Base-by-base conservation (phyloP, 441 rosid genomes). In the Euphorbia celastroides region DNA sequence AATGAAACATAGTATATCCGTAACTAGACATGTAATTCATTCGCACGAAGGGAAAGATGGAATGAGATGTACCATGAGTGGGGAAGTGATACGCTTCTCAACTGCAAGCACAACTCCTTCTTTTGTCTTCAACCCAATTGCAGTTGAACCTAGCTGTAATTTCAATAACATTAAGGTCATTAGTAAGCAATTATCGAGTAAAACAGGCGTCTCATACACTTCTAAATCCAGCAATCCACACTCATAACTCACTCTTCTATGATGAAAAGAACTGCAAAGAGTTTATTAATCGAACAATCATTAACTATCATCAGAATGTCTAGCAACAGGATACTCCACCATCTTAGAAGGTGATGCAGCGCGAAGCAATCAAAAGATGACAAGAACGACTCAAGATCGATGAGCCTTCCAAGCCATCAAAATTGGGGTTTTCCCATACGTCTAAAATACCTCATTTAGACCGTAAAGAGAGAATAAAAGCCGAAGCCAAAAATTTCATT, bases 101-200 rank as follows among this genome's bases (percentile, higher is more conserved):
- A 94, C 99, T 42, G 98, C 98, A 54, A 94, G 98, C 52, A 94
- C 99, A 64, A 94, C 99, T 28, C 99, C 99, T 28, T 89, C 94
- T 71, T 92, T 94, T 0, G 97, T 94, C 84, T 94, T 92, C 64
- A 94, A 68, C 51, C 98, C 98, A 61, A 94, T 94, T 13, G 99
- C 99, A 69, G 98, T 94, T 9, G 99, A 92, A 76, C 97, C 99
- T 76, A 94, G 82, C 99, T 94, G 78, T 67, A 71, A 65, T 42
- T 16, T 28, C 69, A 48, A 20, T 2, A 51, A 57, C 16, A 30
- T 1, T 23, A 28, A 70, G 2, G 27, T 60, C n/a, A 55, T 31
- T 36, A 17, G 62, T 51, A 66, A 41, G 25, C 27, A 58, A n/a
- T n/a, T n/a, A n/a, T n/a, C n/a, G n/a, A 14, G n/a, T 41, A 38